Evolutionary conservation across 1,284 basidiomycete species (phyloP).

Genomic region (Puccinia triticina): DNA sequence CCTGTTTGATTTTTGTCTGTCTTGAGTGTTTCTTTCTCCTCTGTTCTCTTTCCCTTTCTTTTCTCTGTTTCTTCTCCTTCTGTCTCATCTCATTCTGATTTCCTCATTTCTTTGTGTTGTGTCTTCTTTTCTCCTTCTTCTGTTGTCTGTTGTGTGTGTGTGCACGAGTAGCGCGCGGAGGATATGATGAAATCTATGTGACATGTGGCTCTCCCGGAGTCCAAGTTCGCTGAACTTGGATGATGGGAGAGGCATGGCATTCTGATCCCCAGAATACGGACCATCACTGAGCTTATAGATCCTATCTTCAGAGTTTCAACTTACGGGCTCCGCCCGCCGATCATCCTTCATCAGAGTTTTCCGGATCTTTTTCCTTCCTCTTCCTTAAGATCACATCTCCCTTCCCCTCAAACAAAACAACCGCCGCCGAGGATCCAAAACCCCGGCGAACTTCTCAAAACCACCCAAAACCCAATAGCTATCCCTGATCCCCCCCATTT

Average conservation of each 20-base stretch:
- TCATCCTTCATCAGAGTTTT: not conserved
- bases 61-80: too few species aligned
- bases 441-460: conserved; percentile 3
- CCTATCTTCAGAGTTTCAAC: too few species aligned
- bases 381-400: not conserved
- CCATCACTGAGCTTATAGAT: too few species aligned
- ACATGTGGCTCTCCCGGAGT: not conserved
- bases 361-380: not conserved
- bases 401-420: not conserved
- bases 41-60: too few species aligned
- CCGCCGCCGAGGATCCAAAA: conserved; percentile 5
- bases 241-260: conserved; percentile 1
- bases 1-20: too few species aligned
- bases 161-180: not conserved
- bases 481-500: not conserved
- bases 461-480: not conserved
- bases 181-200: conserved; percentile 5
- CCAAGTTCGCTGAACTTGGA: not conserved
- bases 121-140: too few species aligned
- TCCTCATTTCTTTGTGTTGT: too few species aligned
- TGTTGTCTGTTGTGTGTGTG: not conserved
- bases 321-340: not conserved
- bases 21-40: too few species aligned
- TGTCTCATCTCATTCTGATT: too few species aligned
- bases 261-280: not conserved